Base-by-base conservation (phyloP, 2,329 filamentous ascomycete genomes). In the Elsinoe fawcettii region DNA sequence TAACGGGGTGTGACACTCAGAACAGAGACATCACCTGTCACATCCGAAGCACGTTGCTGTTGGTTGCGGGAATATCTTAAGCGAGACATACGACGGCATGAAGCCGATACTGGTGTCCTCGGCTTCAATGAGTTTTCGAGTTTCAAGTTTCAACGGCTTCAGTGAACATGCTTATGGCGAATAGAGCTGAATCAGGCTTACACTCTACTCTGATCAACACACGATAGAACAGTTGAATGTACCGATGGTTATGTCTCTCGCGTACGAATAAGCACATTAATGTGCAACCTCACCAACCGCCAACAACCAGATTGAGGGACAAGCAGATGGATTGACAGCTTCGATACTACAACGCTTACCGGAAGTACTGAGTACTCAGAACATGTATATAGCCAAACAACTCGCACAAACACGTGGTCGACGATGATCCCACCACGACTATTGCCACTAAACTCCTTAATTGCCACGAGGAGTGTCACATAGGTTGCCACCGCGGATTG, bases 161-260 rank as follows among this genome's bases (percentile, higher is more conserved):
- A 46, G 20, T 22, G 54, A 56, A 56, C 54, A 56, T 49, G 39
- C 54, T 56, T 56, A 56, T 49, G 20, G 32, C 43, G 41, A 47
- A 46, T 56, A 56, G 18, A 56, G 32, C 37, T 49, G 54, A 39
- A 23, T 36, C 54, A 49, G 16, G 43, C 16, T 23, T 23, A 25
- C 49, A 53, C 34, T 53, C 32, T 37, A 23, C 37, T 1, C 8
- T 20, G 22, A 12, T n/a, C 32, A 53, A 22, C 20, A 39, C 14
- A 39, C 49, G 49, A 53, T 53, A 53, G 16, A 53, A 39, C 49
- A 23, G 49, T 53, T 53, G 16, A 11, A 53, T 53, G 49, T 53
- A 18, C 32, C 16, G 39, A 27, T 22, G 23, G 30, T 22, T 18
- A 25, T 53, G 49, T 53, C 20, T 53, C 49, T 53, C 49, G 49